Evolutionary conservation across 2,329 filamentous ascomycete genomes (phyloP).

Genomic region (Xylaria sp.): DNA sequence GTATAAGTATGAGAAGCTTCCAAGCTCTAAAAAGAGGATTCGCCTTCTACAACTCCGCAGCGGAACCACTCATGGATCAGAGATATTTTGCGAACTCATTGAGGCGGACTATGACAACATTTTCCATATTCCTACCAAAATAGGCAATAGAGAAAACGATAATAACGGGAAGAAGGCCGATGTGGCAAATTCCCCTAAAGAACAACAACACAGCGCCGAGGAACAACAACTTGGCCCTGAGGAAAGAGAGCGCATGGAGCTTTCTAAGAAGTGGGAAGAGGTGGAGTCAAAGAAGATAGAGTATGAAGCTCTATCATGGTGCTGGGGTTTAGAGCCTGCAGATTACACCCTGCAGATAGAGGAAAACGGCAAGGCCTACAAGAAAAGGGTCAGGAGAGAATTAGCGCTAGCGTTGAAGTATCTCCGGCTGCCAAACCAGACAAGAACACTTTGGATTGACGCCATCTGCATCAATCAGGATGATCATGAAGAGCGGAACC

Average conservation of each 20-base stretch:
- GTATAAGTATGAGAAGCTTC: slow-evolving; percentile 2
- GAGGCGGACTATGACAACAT: not conserved
- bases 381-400: slow-evolving; percentile 7
- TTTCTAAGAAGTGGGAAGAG: not conserved
- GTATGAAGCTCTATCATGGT: slow-evolving; percentile 22
- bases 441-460: slow-evolving; percentile 51
- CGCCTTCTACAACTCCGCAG: slow-evolving; percentile 9
- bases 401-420: slow-evolving; percentile 8
- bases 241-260: too few species aligned
- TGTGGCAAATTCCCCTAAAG: too few species aligned
- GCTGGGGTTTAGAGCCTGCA: slow-evolving; percentile 7
- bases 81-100: slow-evolving; percentile 15
- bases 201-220: too few species aligned
- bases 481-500: slow-evolving; percentile 47
- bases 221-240: too few species aligned
- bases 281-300: slow-evolving; percentile 7
- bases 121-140: slow-evolving; percentile 1
- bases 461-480: slow-evolving; percentile 51
- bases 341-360: slow-evolving; percentile 16
- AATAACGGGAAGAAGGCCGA: not conserved
- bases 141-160: not conserved
- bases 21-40: not conserved
- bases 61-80: slow-evolving; percentile 1
- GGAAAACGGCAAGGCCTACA: slow-evolving; percentile 3
- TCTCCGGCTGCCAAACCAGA: not conserved